Evolutionary conservation across 805 yeast genomes (phyloP).

Genomic region (Ogataea parapolymorpha): DNA sequence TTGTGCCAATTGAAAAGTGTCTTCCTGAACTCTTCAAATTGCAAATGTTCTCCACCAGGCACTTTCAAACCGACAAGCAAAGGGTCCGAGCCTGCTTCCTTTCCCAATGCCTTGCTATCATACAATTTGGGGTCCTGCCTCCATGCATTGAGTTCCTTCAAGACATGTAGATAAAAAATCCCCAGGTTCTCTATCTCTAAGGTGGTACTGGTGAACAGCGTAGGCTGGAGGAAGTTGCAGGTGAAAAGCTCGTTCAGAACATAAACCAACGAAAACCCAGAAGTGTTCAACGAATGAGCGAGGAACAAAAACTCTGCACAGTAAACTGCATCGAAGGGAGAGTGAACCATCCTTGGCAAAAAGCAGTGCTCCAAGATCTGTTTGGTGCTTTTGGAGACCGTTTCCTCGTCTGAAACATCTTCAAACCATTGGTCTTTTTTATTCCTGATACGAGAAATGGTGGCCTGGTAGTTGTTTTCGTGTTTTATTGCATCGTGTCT

Average conservation of each 20-base stretch:
- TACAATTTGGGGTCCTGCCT: conserved; percentile 39
- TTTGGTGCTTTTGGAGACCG: conserved; percentile 3
- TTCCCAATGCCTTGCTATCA: conserved; percentile 26
- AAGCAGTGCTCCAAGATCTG: conserved; percentile 58
- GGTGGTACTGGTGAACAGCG: conserved; percentile 68
- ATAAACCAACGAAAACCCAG: conserved; percentile 37
- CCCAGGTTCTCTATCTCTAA: conserved; percentile 82
- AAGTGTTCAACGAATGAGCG: conserved; percentile 38
- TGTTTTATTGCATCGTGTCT: conserved; percentile 47
- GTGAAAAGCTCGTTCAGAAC: conserved; percentile 47
- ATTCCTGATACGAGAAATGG: conserved; percentile 28
- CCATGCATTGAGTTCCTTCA: conserved; percentile 37
- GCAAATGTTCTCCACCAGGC: conserved; percentile 22
- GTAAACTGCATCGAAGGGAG: conserved; percentile 79
- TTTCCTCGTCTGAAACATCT: conserved; percentile 13
- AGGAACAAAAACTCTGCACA: conserved; percentile 57
- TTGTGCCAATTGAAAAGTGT: conserved; percentile 55
- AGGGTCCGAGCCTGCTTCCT: conserved; percentile 5
- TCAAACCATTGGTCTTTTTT: conserved; percentile 41
- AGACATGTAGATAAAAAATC: conserved; percentile 57
- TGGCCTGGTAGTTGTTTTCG: conserved; percentile 34
- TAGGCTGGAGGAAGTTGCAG: conserved; percentile 42
- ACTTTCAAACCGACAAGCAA: conserved; percentile 15
- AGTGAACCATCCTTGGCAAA: conserved; percentile 72
- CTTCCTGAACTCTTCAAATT: conserved; percentile 36